Conservation (phyloP, 139 green algal genomes). For the Haematococcus sp. region DNA sequence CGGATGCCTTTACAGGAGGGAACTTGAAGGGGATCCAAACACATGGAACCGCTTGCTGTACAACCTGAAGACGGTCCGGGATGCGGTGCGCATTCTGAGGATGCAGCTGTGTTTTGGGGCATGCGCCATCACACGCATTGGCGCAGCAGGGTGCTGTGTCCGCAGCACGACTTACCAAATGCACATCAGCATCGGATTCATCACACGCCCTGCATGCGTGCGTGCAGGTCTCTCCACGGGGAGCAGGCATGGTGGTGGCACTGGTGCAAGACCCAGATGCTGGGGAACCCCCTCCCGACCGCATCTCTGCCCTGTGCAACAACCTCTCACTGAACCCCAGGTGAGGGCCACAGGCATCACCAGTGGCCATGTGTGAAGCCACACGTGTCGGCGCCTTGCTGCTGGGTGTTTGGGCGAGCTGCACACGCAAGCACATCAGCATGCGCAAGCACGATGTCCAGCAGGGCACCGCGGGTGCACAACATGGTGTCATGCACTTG, state of each 20-base stretch:
- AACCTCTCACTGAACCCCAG: constrained; percentile 25
- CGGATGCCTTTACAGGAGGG: background rate
- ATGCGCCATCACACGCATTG: too few species aligned
- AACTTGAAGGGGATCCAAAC: constrained; percentile 29
- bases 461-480: too few species aligned
- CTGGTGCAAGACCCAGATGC: constrained; percentile 21
- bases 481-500: too few species aligned
- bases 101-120: constrained; percentile 8
- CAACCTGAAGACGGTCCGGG: constrained; percentile 22
- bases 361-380: background rate
- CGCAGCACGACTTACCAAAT: too few species aligned
- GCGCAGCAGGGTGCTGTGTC: too few species aligned
- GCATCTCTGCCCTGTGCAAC: constrained; percentile 24
- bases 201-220: too few species aligned
- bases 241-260: constrained; percentile 25
- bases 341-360: background rate
- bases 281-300: constrained; percentile 19
- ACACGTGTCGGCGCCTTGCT: too few species aligned
- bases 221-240: background rate
- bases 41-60: constrained; percentile 35
- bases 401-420: too few species aligned
- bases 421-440: too few species aligned
- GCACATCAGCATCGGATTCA: too few species aligned
- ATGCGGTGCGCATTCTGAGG: background rate
- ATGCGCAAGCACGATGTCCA: too few species aligned